Evolutionary conservation across 805 yeast genomes (phyloP).

Genomic region (Martiniozyma abietophila): DNA sequence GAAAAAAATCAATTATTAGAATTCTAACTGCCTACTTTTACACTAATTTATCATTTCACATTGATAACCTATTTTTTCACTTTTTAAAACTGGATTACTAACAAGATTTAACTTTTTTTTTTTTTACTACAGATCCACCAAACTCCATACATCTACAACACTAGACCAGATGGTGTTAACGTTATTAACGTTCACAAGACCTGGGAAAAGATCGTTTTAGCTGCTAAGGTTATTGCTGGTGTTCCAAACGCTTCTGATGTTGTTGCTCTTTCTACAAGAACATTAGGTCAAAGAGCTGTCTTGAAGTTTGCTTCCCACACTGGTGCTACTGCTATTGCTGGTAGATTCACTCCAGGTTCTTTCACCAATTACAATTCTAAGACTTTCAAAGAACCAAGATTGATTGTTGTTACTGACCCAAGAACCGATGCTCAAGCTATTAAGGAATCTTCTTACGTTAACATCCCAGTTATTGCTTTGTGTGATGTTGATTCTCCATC

Average conservation of each 20-base stretch:
- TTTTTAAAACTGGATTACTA: too few relatives aligned
- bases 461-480: conserved; percentile 99
- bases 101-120: too few relatives aligned
- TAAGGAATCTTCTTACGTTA: conserved; percentile 99
- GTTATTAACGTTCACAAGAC: conserved; percentile 97
- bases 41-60: too few relatives aligned
- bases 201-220: conserved; percentile 99
- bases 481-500: conserved; percentile 98
- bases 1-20: too few relatives aligned
- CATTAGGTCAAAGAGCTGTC: conserved; percentile 99
- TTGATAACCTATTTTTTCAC: too few relatives aligned
- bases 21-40: too few relatives aligned
- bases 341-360: conserved; percentile 99
- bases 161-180: conserved; percentile 99
- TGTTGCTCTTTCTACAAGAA: conserved; percentile 98
- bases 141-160: conserved; percentile 93
- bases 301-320: conserved; percentile 99
- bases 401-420: conserved; percentile 98
- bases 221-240: conserved; percentile 99
- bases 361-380: conserved; percentile 99
- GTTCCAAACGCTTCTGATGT: conserved; percentile 98
- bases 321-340: conserved; percentile 99
- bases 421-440: conserved; percentile 99
- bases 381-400: conserved; percentile 99
- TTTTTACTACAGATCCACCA: conserved; percentile 80